Conservation (phyloP, 2,329 filamentous ascomycete species). For the Diaporthe velutina region DNA sequence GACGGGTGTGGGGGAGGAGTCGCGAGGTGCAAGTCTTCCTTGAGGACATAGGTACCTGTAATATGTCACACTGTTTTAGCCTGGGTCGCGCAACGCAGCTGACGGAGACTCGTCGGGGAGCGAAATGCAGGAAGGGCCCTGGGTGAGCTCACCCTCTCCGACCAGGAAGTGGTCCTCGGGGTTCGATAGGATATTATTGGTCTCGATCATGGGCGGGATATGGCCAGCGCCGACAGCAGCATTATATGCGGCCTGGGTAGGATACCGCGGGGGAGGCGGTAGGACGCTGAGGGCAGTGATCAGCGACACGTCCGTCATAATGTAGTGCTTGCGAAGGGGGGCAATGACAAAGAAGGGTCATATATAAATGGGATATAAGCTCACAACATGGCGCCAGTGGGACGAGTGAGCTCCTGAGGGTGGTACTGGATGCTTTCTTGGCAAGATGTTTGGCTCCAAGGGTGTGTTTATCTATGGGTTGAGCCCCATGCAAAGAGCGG, state of each 20-base stretch:
- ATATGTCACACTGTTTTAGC: constrained; percentile 19
- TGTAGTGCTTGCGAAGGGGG: background rate
- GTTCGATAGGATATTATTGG: constrained; percentile 87
- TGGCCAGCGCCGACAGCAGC: constrained; percentile 77
- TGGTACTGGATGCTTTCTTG: constrained; percentile 23
- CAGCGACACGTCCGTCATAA: constrained; percentile 39
- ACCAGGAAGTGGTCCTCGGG: constrained; percentile 93
- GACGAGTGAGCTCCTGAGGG: constrained; percentile 17
- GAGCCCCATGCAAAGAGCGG: constrained; percentile 33
- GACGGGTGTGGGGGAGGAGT: constrained; percentile 96
- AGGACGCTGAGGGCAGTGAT: constrained; percentile 72
- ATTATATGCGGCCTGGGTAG: constrained; percentile 79
- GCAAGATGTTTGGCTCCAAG: constrained; percentile 29
- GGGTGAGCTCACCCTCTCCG: constrained; percentile 79
- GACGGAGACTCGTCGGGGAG: background rate
- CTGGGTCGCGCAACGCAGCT: background rate
- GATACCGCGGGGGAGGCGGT: constrained; percentile 88
- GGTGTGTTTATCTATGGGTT: constrained; percentile 24
- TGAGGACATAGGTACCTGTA: constrained; percentile 87
- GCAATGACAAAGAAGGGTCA: background rate
- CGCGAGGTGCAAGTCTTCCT: constrained; percentile 91
- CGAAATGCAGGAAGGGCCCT: background rate
- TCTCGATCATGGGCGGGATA: constrained; percentile 85
- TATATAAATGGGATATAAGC: constrained; percentile 5
- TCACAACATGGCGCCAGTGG: constrained; percentile 38